Evolutionary conservation across 2,329 filamentous ascomycete genomes (phyloP), one percentile per base, ranked within the genome.

Genomic region (Westerdykella ornata): DNA sequence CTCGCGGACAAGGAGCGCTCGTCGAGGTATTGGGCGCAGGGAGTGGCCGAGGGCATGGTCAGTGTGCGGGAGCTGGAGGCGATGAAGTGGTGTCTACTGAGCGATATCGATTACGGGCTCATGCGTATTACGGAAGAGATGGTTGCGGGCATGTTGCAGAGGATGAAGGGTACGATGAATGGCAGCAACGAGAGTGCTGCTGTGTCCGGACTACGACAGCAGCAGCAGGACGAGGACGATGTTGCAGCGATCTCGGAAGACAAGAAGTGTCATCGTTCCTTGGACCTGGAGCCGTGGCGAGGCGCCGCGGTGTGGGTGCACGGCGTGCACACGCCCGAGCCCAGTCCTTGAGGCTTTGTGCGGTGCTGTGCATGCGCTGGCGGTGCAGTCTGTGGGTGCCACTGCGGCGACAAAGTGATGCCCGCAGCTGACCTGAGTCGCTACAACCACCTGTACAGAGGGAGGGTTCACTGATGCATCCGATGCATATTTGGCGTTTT

Each of bases 91-190:
- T 57, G 56, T 28, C 57, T 68, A 5, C 52, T 68, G 9, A 30
- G 48, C 37, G 63, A 68, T 35, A 59, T 67, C 46, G 57, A 67
- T 39, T 68, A 66, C 15, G 54, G 61, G 11, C 54, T 68, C n/a
- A 54, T 55, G 34, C 51, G 53, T 15, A 66, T 68, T 38, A 57
- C 52, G 11, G 45, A 54, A 31, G 55, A 61, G 11, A 62, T 60
- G 51, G 52, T 67, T 32, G 43, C 58, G 44, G 39, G 44, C 22
- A 57, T 57, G 52, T 9, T 26, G 22, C 8, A 26, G 22, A 26
- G 22, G 22, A 40, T 62, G 41, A 41, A 42, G 41, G 57, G 59
- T 19, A 62, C 67, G 62, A 52, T n/a, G n/a, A n/a, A 2, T 5
- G 16, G n/a, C 3, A 15, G 8, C 3, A 3, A 7, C 19, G 19